Conservation (phyloP, 441 rosid species). For the Mallotus repandus region DNA sequence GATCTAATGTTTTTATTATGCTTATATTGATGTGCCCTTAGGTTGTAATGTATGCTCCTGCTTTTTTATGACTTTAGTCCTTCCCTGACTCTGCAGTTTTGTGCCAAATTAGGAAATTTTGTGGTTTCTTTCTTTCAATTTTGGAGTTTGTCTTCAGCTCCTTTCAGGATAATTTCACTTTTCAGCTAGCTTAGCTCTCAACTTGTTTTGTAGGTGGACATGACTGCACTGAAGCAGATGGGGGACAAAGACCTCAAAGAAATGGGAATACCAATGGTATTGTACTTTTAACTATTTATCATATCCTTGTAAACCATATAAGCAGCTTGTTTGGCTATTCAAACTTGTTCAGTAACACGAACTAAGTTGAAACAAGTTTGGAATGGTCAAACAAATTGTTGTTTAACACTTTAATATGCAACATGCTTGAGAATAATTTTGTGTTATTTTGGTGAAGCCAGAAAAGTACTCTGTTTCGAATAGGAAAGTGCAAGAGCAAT, state of each 20-base stretch:
- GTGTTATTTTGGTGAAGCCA: neutral
- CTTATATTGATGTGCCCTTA: neutral
- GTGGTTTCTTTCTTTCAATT: neutral
- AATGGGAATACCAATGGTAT: constrained; percentile 72
- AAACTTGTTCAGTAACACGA: neutral
- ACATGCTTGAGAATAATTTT: neutral
- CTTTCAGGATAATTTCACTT: neutral
- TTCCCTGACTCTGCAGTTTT: neutral
- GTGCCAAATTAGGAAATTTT: neutral
- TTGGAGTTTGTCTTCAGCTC: neutral
- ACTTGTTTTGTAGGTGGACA: constrained; percentile 49
- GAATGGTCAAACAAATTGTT: neutral
- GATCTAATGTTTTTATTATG: neutral
- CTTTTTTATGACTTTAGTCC: neutral
- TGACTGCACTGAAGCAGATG: constrained; percentile 59
- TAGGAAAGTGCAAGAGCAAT: neutral
- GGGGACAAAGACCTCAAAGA: constrained; percentile 54
- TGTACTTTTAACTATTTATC: neutral
- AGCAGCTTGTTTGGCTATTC: neutral
- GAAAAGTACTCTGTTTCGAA: neutral
- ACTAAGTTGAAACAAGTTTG: neutral
- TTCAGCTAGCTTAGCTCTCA: neutral
- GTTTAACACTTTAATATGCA: neutral
- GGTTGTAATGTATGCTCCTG: neutral
- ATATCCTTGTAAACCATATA: neutral